These are phyloP conservation scores for Oenanthe javanica DNA, from an alignment of 140 eudicot genomes.

Conservation along the genomic window DNA sequence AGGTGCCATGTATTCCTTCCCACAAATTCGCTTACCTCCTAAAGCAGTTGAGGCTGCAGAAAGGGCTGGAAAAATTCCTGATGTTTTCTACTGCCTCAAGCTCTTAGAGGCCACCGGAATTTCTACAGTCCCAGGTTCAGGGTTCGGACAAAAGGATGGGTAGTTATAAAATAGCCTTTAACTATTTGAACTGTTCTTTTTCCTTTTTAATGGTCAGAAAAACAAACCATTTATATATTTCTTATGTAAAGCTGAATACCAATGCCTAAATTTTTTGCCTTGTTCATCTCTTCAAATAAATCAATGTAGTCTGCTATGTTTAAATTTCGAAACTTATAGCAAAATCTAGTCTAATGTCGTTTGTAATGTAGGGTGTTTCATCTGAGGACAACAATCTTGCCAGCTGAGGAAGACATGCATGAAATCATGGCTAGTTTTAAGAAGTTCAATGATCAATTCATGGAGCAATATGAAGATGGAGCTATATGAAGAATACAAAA, in stretches of 20 bases:
- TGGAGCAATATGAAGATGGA: conserved; percentile 76
- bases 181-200: neutral
- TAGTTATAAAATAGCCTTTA: conserved; percentile 12
- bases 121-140: conserved; percentile 98
- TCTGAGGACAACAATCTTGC: conserved; percentile 94
- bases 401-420: conserved; percentile 97
- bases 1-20: conserved; percentile 98
- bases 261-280: neutral
- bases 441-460: conserved; percentile 93
- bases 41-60: conserved; percentile 86
- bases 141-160: conserved; percentile 96
- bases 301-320: neutral
- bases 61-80: conserved; percentile 75
- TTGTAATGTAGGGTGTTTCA: conserved; percentile 66
- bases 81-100: conserved; percentile 92
- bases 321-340: neutral
- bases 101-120: conserved; percentile 97
- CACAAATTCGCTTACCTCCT: conserved; percentile 85
- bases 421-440: conserved; percentile 93
- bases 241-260: neutral
- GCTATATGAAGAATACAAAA: conserved; percentile 16
- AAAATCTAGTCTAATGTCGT: neutral
- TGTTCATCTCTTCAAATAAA: neutral
- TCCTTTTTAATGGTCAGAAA: neutral
- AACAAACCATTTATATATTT: neutral